Base-by-base conservation (phyloP, 805 yeast genomes). In the Grigorovia humatica region DNA sequence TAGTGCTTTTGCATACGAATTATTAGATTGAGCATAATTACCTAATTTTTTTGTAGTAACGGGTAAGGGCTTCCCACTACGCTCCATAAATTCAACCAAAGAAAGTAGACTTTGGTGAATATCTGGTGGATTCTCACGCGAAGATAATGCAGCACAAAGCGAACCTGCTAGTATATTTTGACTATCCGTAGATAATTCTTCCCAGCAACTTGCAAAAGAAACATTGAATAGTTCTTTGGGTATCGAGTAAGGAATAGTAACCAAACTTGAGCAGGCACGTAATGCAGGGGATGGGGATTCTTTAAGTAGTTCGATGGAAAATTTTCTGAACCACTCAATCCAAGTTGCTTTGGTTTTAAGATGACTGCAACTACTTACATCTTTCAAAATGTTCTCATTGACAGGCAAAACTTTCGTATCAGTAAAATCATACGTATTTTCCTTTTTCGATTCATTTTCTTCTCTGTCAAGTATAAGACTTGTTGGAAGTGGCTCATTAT, bases 61-160 rank as follows among this genome's bases (percentile, higher is more conserved):
- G 0, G 97, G 97, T 53, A 93, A 74, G 0, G 96, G 86, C 61
- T 89, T 90, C 59, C 89, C 97, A 67, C 91, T 97, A 60, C 91
- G 98, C 64, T 93, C 99, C 93, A 93, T 85, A 62, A 86, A 93
- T 66, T 93, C 99, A 0, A 96, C 96, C 52, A 93, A 72, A 57
- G 91, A 90, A 58, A 93, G 73, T 53, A 93, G 73, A 1, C 89
- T 85, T 63, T 93, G 98, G 61, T 89, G 85, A 46, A 93, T 90
- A 59, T 93, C 99, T 0, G 99, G 97, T 0, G 97, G 96, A 56
- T 88, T 88, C 58, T 89, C 87, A 3, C 95, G 85, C 0, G 96
- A 85, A 0, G 91, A 85, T 55, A 91, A 72, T 0, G 98, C 98
- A 49, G 83, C 76, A 62, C 95, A 88, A 43, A 93, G 75, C 2